Evolutionary conservation across 2,329 filamentous ascomycete species (phyloP), one percentile per base, ranked within the genome.

Genomic region (Claviceps pazoutovae): DNA sequence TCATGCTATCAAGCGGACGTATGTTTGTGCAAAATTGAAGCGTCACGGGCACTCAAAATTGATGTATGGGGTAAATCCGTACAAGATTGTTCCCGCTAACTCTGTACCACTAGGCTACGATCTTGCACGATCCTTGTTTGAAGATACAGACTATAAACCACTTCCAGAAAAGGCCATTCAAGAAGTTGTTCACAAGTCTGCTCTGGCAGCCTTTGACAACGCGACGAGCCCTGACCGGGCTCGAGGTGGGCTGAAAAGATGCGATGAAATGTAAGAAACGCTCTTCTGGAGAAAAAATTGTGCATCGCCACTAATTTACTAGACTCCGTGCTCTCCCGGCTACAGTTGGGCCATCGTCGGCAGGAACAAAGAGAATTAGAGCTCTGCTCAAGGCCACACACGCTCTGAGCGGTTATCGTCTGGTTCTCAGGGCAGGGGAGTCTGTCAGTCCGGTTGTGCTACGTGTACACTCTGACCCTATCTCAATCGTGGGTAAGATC

Each of bases 141-240:
- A 82, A 58, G 71, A 75, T 26, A 68, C 71, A 0, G 61, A 68
- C 2, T 69, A 78, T 17, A 66, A 63, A 3, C 74, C 76, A 4
- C 68, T 87, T 3, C 60, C 74, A 2, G 60, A 63, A 2, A 65
- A 74, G 3, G 63, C 73, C 6, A 66, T 88, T 1, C 77, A 80
- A 60, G 74, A 79, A 4, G 78, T 80, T 1, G 71, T 88, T 8
- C 69, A 86, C 43, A 72, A 72, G 1, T 74, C 80, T 46, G 83
- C 83, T 1, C 76, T 89, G 69, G 74, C 78, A 51, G 78, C 83
- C 4, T 93, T 89, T 61, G 87, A 93, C 60, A 87, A 87, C 61
- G 86, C 87, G 3, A 86, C 84, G 21, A 93, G 93, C 60, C 84
- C 85, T 0, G 89, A 91, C 59, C 79, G 80, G 51, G 86, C 78